Evolutionary conservation across 371 early-diverging fungal genomes (phyloP).

Genomic region (Mucor sp.): DNA sequence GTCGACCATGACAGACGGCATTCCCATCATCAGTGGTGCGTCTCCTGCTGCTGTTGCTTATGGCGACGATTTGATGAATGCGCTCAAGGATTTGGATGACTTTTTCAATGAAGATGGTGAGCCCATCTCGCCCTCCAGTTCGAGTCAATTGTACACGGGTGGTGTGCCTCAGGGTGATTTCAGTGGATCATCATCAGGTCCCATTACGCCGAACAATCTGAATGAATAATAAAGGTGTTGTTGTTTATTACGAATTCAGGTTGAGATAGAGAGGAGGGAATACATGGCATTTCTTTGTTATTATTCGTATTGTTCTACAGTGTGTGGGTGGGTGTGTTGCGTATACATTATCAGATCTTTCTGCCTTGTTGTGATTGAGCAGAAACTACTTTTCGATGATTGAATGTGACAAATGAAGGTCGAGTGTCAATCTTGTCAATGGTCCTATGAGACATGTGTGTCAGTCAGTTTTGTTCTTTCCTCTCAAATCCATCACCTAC

Average conservation of each 20-base stretch:
- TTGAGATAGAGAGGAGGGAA: not conserved
- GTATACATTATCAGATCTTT: conserved; percentile 20
- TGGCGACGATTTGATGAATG: conserved; percentile 57
- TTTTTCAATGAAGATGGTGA: conserved; percentile 62
- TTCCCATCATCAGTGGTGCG: conserved; percentile 1
- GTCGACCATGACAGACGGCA: not conserved
- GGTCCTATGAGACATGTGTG: conserved; percentile 41
- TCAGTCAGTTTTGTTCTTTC: not conserved
- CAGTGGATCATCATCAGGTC: not conserved
- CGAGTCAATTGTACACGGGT: conserved; percentile 9
- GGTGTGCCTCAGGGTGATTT: not conserved
- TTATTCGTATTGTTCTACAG: not conserved
- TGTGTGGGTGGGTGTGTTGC: not conserved
- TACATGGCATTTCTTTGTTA: not conserved
- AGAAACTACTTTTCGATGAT: conserved; percentile 55
- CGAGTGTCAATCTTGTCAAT: conserved; percentile 68
- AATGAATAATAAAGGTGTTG: not conserved
- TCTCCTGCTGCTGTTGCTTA: conserved; percentile 4
- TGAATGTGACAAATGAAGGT: conserved; percentile 65
- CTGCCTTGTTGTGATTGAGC: conserved; percentile 37
- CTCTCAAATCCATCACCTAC: conserved; percentile 36
- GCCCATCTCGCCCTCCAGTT: conserved; percentile 21
- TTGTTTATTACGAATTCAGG: not conserved
- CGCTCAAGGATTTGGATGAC: conserved; percentile 60
- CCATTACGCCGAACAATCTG: conserved; percentile 2